Evolutionary conservation across 1,284 basidiomycete genomes (phyloP), one percentile per base, ranked within the genome.

Genomic region (Butyriboletus pseudospeciosus): DNA sequence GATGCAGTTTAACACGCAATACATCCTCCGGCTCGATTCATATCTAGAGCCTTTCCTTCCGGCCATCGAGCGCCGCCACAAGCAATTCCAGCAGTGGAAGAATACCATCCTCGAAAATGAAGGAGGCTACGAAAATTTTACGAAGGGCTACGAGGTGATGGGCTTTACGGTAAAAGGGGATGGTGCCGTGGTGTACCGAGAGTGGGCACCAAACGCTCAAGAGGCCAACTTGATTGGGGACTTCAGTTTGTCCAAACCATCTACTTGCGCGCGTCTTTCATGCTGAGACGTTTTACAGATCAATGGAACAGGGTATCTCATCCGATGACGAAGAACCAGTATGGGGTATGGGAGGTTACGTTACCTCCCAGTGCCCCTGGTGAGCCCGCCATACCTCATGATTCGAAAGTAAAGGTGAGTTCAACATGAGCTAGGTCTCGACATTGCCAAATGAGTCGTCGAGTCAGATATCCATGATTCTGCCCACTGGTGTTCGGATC

Each of bases 201-300:
- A 99, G 70, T 99, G 96, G 96, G 96, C 96, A 7, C 94, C 96
- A 0, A 93, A 92, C 63, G 95, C 88, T 14, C 76, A 71, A 45
- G 84, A 88, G 64, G 96, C 95, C 1, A 80, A 78, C 63, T 75
- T 99, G 52, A 94, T 94, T 66, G 96, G 96, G 49, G 96, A 99
- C 47, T 99, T 99, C 78, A 99, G 94, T 96, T 58, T 73, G 92
- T 82, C 39, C 14, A 44, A 13, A 28, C 28, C 32, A 32, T 47
- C 40, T 30, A 38, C 43, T 17, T 34, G 35, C 25, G 14, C 17
- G 20, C 8, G 16, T 25, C 30, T 37, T 36, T 49, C 48, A 44
- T 45, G 23, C 26, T 51, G 35, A 57, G 34, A 42, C 35, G 26
- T 41, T 52, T 51, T 50, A n/a, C 61, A 96, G 94, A 98, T 72